Evolutionary conservation across 225 moss, liverwort and hornwort species (phyloP).

Genomic region (Pleurozium schreberi): DNA sequence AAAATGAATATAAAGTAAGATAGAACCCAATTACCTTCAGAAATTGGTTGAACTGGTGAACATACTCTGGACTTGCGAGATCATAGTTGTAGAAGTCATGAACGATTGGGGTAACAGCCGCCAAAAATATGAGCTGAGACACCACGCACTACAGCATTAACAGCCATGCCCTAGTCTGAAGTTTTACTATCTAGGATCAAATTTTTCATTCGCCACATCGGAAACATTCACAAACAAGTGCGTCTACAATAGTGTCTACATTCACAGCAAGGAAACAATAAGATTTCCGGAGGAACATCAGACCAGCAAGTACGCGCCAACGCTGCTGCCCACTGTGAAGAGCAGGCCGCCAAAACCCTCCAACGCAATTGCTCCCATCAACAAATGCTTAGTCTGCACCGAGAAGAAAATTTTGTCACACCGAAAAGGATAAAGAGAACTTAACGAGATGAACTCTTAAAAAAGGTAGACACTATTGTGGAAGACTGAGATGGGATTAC

Average conservation of each 20-base stretch:
- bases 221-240: not conserved
- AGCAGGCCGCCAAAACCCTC: conserved; percentile 93
- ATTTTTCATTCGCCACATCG: not conserved
- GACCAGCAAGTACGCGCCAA: conserved; percentile 88
- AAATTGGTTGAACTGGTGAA: conserved; percentile 81
- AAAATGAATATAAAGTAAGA: not conserved
- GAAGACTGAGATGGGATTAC: not conserved
- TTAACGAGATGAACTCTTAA: not conserved
- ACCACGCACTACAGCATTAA: not conserved
- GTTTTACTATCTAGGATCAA: not conserved
- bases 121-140: conserved; percentile 74
- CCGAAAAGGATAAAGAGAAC: not conserved
- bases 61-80: conserved; percentile 75
- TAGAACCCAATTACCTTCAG: conserved; percentile 47
- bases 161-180: not conserved
- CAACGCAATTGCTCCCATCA: conserved; percentile 79
- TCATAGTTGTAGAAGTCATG: conserved; percentile 98
- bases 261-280: not conserved
- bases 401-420: not conserved
- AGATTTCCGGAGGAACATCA: not conserved
- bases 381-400: conserved; percentile 65
- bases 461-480: not conserved
- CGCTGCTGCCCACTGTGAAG: conserved; percentile 86
- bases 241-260: not conserved
- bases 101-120: conserved; percentile 74